A percentile compares a stretch with the other conserved stretches of the same genome.
Evolutionary conservation across 495 filamentous ascomycete genomes (phyloP).

Genomic region (Daldinia vernicosa): DNA sequence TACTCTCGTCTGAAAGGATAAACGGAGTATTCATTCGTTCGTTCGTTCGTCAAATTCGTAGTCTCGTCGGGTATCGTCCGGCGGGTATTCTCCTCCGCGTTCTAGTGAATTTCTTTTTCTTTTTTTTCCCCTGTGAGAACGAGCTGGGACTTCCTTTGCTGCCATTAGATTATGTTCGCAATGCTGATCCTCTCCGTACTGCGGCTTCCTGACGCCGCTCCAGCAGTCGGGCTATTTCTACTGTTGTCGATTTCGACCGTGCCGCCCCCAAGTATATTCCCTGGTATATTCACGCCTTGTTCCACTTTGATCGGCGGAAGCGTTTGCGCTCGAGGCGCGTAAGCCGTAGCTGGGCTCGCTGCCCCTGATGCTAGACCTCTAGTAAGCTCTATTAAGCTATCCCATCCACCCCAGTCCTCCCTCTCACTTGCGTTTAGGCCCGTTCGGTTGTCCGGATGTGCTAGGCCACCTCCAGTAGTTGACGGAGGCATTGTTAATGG

Average conservation of each 20-base stretch:
- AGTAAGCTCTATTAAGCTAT: constrained; percentile 54
- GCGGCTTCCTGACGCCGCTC: constrained; percentile 48
- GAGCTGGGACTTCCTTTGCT: not conserved
- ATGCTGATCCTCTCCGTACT: constrained; percentile 75
- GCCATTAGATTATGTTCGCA: constrained; percentile 74
- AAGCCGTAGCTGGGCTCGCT: constrained; percentile 34
- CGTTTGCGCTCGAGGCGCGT: constrained; percentile 34
- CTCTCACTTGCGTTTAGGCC: constrained; percentile 58
- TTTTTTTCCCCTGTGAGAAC: not conserved
- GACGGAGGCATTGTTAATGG: constrained; percentile 25
- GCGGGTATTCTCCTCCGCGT: constrained; percentile 6
- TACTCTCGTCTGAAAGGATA: constrained; percentile 30
- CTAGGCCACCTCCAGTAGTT: constrained; percentile 33
- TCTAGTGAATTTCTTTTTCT: not conserved
- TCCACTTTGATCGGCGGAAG: constrained; percentile 50
- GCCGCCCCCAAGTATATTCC: constrained; percentile 44
- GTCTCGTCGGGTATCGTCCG: constrained; percentile 35
- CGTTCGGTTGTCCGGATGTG: constrained; percentile 41
- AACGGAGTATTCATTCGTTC: constrained; percentile 34
- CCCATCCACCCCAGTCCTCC: constrained; percentile 67
- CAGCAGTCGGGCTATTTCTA: constrained; percentile 50
- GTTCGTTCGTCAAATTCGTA: constrained; percentile 41
- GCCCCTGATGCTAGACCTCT: constrained; percentile 41
- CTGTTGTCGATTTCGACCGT: constrained; percentile 49
- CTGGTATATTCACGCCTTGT: constrained; percentile 43